Base-by-base conservation (phyloP, 2,329 filamentous ascomycete genomes). In the Trichoderma endophyticum region DNA sequence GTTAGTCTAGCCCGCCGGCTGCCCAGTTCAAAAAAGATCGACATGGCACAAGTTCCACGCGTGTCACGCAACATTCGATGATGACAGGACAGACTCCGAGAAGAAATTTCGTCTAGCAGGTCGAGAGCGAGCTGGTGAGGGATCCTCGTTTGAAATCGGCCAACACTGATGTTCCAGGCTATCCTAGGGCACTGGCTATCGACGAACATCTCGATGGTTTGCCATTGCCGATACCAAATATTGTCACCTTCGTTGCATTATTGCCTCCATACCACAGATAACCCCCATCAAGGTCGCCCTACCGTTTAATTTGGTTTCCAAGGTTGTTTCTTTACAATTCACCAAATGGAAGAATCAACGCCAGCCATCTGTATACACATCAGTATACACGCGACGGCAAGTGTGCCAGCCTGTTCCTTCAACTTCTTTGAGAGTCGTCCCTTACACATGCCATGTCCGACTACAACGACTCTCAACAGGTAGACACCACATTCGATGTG, bases 351-450 rank as follows among this genome's bases (percentile, higher is more conserved):
- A 12, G 9, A 21, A 43, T 2, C 4, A 43, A 43, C 36, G 3
- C 7, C 15, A 8, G 15, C 15, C 39, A 43, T 9, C 39, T 4
- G 4, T 4, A 43, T 4, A 1, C 3, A n/a, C 39, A 9, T 4
- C 36, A 18, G 6, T 8, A 9, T 3, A 43, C 1, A 7, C 36
- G 0, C 36, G 0, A 43, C 3, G 36, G 36, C 9, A 48, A 48
- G n/a, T n/a, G 2, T 1, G 8, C 1, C 4, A 12, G 2, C 9
- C 8, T n/a, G 21, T 21, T 6, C 1, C n/a, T 12, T 48, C 8
- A 9, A 21, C 36, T n/a, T 1, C 8, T n/a, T 48, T 21, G 4
- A n/a, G 43, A 51, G 43, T 12, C n/a, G 2, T 21, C 15, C n/a
- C 9, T 6, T n/a, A 21, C 7, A 51, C 0, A 21, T 48, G 2